Conservation (phyloP, 768 basidiomycete species). For the Naganishia kalamii region DNA sequence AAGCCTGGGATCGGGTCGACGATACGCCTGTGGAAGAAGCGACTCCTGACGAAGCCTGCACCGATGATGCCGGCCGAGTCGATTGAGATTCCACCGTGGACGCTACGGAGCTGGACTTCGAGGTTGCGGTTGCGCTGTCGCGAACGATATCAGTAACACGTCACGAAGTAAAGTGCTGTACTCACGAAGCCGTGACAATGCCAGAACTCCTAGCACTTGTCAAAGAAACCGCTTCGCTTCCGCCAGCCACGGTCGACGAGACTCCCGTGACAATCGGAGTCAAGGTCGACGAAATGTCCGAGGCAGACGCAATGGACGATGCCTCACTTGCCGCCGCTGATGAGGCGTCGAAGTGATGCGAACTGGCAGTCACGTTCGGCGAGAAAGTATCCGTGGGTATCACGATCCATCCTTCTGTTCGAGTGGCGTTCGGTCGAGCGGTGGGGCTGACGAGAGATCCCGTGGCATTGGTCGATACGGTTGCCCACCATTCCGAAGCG, state of each 20-base stretch:
- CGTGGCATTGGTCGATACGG: background rate
- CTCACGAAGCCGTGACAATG: background rate
- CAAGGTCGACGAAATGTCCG: background rate
- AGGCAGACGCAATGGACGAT: background rate
- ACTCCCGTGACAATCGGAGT: background rate
- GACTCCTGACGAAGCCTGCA: too few relatives aligned
- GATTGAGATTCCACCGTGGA: background rate
- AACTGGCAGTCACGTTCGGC: background rate
- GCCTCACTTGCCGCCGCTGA: background rate
- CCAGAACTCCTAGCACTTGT: background rate
- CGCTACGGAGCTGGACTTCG: background rate
- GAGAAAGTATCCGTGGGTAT: background rate
- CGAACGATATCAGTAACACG: background rate
- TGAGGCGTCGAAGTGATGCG: slow-evolving; percentile 2
- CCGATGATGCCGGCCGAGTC: background rate
- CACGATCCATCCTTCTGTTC: background rate
- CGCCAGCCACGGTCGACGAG: background rate
- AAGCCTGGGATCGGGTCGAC: too few relatives aligned
- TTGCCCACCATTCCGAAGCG: slow-evolving; percentile 5
- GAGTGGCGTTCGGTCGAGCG: background rate
- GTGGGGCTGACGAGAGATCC: background rate
- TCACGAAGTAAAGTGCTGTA: background rate
- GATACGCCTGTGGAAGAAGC: too few relatives aligned
- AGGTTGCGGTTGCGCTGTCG: background rate
- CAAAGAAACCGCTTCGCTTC: background rate